These are phyloP conservation scores for Endocalyx cinctus DNA, from an alignment of 2,329 filamentous ascomycete species.

Conservation along the genomic window DNA sequence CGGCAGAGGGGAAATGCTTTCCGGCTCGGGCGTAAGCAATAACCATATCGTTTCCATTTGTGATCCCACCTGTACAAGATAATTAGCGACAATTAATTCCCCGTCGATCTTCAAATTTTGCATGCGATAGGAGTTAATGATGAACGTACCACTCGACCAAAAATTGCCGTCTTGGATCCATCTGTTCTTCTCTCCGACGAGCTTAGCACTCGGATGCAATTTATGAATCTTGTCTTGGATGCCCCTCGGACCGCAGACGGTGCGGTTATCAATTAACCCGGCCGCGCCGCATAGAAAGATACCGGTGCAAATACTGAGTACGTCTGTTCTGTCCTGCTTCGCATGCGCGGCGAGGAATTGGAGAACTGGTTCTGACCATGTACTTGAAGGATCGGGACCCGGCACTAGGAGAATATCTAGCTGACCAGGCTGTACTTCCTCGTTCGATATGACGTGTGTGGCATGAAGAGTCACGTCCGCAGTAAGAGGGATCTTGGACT, in stretches of 20 bases:
- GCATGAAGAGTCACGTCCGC: slow-evolving; percentile 4
- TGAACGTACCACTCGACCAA: slow-evolving; percentile 8
- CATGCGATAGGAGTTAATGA: not conserved
- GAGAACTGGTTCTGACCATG: slow-evolving; percentile 4
- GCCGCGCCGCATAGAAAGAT: slow-evolving; percentile 10
- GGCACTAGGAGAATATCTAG: slow-evolving; percentile 9
- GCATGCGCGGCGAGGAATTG: slow-evolving; percentile 7
- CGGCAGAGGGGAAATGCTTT: slow-evolving; percentile 8
- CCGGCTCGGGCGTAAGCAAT: slow-evolving; percentile 6
- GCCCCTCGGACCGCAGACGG: slow-evolving; percentile 6
- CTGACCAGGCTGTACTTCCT: slow-evolving; percentile 7
- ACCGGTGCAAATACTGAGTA: slow-evolving; percentile 9
- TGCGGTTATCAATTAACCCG: slow-evolving; percentile 6
- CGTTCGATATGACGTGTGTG: slow-evolving; percentile 6
- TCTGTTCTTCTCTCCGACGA: slow-evolving; percentile 10
- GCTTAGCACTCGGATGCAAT: slow-evolving; percentile 5
- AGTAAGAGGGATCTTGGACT: slow-evolving; percentile 4
- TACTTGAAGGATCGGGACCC: slow-evolving; percentile 4
- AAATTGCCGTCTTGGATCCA: slow-evolving; percentile 10
- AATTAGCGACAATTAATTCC: not conserved
- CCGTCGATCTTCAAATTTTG: not conserved
- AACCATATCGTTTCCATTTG: slow-evolving; percentile 11
- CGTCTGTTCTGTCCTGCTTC: slow-evolving; percentile 4
- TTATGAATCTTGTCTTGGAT: slow-evolving; percentile 5
- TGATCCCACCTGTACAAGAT: slow-evolving; percentile 10